A percentile compares a stretch with the other conserved stretches of the same genome.
Evolutionary conservation across 2,329 filamentous ascomycete genomes (phyloP).

Genomic region (Colletotrichum agaves): DNA sequence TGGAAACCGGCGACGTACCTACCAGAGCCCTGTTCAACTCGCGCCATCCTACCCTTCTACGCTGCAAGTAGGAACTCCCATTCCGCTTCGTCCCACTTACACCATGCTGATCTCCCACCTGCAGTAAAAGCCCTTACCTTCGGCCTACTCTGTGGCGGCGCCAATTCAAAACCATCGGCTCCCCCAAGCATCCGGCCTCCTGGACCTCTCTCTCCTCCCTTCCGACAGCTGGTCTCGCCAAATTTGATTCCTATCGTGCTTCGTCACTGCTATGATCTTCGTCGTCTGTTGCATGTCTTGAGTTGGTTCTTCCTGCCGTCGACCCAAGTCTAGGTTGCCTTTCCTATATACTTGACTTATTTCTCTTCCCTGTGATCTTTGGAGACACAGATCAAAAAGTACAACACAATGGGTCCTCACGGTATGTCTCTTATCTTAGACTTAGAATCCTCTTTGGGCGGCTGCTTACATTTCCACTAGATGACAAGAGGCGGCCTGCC

Average conservation of each 20-base stretch:
- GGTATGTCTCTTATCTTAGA: conserved; percentile 47
- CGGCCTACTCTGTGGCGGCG: conserved; percentile 43
- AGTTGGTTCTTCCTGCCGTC: conserved; percentile 21
- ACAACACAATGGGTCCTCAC: conserved; percentile 51
- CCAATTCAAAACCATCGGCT: conserved; percentile 64
- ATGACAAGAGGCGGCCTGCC: conserved; percentile 67
- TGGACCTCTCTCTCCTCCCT: conserved; percentile 51
- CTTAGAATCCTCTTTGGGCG: background rate
- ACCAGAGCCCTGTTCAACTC: conserved; percentile 51
- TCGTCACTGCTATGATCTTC: conserved; percentile 48
- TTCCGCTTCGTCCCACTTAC: conserved; percentile 45
- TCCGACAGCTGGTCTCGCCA: conserved; percentile 68
- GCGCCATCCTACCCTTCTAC: conserved; percentile 40
- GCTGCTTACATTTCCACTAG: conserved; percentile 48
- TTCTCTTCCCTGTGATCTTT: conserved; percentile 28
- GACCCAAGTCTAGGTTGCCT: conserved; percentile 31
- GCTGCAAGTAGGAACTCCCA: conserved; percentile 48
- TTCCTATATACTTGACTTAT: conserved; percentile 36
- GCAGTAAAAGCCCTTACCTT: conserved; percentile 43
- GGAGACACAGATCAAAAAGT: conserved; percentile 35
- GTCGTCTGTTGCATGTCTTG: conserved; percentile 42
- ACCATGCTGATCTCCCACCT: conserved; percentile 51
- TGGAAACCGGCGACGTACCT: conserved; percentile 55
- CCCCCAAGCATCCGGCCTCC: conserved; percentile 52
- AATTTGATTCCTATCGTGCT: conserved; percentile 51